Percentiles rank a stretch among this genome's conserved stretches.
phyloP scores from a whole-genome alignment of 768 basidiomycete species.

The Amanita jacksonii region DNA sequence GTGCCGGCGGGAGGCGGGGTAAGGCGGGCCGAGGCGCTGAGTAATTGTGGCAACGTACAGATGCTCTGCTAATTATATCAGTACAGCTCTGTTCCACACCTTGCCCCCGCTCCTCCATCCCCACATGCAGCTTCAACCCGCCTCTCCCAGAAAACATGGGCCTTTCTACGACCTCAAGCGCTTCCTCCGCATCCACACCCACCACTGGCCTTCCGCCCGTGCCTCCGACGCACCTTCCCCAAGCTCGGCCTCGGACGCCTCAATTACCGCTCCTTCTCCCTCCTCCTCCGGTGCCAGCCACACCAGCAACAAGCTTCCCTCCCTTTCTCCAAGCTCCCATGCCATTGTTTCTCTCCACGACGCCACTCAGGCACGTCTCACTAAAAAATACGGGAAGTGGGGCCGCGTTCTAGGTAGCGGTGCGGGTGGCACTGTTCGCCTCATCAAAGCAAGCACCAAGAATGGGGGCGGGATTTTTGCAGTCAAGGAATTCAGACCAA shows the following conservation, averaged over 20 bases:
- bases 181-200: constrained; percentile 89
- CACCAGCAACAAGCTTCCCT: constrained; percentile 16
- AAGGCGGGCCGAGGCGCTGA: constrained; percentile 8
- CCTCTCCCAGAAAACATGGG: constrained; percentile 38
- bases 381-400: constrained; percentile 99
- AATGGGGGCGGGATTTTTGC: constrained; percentile 82
- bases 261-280: constrained; percentile 6
- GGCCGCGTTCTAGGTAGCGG: constrained; percentile 91
- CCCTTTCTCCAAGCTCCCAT: constrained; percentile 16
- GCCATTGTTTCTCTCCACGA: constrained; percentile 59
- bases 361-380: constrained; percentile 81
- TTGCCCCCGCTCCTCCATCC: constrained; percentile 10
- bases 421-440: constrained; percentile 95
- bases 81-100: constrained; percentile 3
- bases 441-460: constrained; percentile 83
- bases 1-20: constrained; percentile 1
- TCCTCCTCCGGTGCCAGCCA: constrained; percentile 14
- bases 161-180: constrained; percentile 90
- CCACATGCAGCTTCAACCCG: constrained; percentile 15
- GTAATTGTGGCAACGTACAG: not conserved
- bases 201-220: constrained; percentile 35
- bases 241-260: constrained; percentile 13
- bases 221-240: constrained; percentile 10
- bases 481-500: constrained; percentile 95
- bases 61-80: not conserved